phyloP scores from a whole-genome alignment of 83 land plant species.

The Picea abies region DNA sequence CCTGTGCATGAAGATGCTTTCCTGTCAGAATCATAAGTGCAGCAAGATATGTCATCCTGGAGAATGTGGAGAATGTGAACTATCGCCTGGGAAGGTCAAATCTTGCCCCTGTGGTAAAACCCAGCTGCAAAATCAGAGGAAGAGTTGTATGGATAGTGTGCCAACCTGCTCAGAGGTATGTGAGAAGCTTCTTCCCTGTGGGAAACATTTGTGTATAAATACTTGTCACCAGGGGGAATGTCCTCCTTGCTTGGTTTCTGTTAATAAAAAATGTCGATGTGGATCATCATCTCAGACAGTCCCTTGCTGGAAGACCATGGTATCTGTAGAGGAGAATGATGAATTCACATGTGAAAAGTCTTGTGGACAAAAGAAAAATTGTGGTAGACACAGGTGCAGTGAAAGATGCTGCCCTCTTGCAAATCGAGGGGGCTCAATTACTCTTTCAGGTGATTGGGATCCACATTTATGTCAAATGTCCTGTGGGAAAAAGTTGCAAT shows the following conservation, averaged over 20 bases:
- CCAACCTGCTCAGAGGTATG: constrained; percentile 69
- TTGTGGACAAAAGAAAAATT: constrained; percentile 90
- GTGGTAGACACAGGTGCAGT: constrained; percentile 97
- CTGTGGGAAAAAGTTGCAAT: constrained; percentile 92
- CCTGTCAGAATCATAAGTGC: constrained; percentile 83
- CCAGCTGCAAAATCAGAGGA: constrained; percentile 36
- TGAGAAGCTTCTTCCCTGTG: constrained; percentile 61
- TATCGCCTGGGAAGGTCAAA: constrained; percentile 63
- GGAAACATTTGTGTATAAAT: constrained; percentile 60
- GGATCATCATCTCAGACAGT: constrained; percentile 67
- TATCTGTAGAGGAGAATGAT: constrained; percentile 11
- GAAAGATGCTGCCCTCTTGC: constrained; percentile 80
- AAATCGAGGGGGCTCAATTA: background rate
- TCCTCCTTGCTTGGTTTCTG: constrained; percentile 61
- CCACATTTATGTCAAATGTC: constrained; percentile 79
- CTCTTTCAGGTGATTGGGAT: constrained; percentile 42
- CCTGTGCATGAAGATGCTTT: constrained; percentile 57
- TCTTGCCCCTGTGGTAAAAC: constrained; percentile 94
- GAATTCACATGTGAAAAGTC: constrained; percentile 71
- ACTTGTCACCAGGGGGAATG: constrained; percentile 81
- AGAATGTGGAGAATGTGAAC: constrained; percentile 84
- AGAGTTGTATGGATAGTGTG: constrained; percentile 75
- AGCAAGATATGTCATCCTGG: constrained; percentile 85
- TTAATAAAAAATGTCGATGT: constrained; percentile 87
- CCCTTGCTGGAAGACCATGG: constrained; percentile 59